Evolutionary conservation across 208 protist genomes (phyloP), one percentile per base, ranked within the genome.

Genomic region (Acanthamoeba culbertsoni): DNA sequence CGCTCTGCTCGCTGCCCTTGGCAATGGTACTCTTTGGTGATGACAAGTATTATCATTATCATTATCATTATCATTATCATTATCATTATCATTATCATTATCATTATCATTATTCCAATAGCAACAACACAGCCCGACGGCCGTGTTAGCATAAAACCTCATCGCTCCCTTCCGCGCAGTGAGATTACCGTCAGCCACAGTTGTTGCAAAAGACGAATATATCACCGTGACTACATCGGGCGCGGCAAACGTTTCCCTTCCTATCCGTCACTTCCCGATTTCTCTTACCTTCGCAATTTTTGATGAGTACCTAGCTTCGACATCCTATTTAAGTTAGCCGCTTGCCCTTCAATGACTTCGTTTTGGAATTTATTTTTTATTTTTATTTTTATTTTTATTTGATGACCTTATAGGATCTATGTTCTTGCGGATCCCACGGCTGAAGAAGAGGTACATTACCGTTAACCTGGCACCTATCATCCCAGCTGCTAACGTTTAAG

Each of bases 1-100:
- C 18, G 90, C 95, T 12, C 48, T 95, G 4, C 33, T 96, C n/a
- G 46, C 89, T 33, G 93, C 95, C 5, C 46, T 96, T 18, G 86
- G 77, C 73, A 94, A 94, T 86, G 91, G 93, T 96, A 92, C 53
- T 8, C 75, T 92, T 51, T 26, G 10, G 43, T 18, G 18, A 46
- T n/a, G 26, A 37, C 1, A 26, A 12, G 4, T 26, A 1, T 45
- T 20, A 73, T 73, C 7, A n/a, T 73, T 73, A 14, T 7, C 8
- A 10, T n/a, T 73, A 28, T 40, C 62, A 28, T 35, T 73, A 14
- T 7, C 8, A 10, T n/a, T 73, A 28, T 40, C 62, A 28, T 18
- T 8, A 46, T n/a, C 31, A 37, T 0, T 18, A 12, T 4, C 10
- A 1, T 45, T 20, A 73, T 73, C 7, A n/a, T 73, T 73, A 14